Conservation (phyloP, 208 protist species). For the Leishmania guyanensis region DNA sequence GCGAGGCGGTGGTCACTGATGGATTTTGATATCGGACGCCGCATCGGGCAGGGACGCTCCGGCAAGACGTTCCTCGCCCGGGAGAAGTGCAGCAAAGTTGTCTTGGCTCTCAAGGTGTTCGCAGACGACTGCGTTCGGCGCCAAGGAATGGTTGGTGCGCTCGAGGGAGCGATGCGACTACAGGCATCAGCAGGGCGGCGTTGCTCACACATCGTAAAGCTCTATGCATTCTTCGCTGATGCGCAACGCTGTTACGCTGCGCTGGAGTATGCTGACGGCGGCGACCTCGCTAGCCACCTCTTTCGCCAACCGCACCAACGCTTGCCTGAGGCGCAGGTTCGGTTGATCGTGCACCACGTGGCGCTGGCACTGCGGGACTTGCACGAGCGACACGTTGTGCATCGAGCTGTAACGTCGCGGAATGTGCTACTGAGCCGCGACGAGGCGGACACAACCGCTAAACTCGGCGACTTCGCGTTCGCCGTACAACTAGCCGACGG, state of each 20-base stretch:
- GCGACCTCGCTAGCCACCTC: slow-evolving; percentile 73
- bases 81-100: slow-evolving; percentile 43
- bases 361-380: slow-evolving; percentile 47
- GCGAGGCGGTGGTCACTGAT: slow-evolving; percentile 36
- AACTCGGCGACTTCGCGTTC: slow-evolving; percentile 98
- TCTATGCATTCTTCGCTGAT: slow-evolving; percentile 98
- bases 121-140: slow-evolving; percentile 26
- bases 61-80: slow-evolving; percentile 55
- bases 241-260: slow-evolving; percentile 94
- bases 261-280: slow-evolving; percentile 95
- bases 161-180: slow-evolving; percentile 96
- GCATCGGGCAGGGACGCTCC: slow-evolving; percentile 40
- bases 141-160: neutral
- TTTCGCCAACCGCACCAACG: slow-evolving; percentile 1
- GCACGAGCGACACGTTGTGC: slow-evolving; percentile 67
- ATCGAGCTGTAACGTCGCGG: slow-evolving; percentile 79
- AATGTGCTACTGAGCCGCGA: slow-evolving; percentile 66
- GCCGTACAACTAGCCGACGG: slow-evolving; percentile 27
- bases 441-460: slow-evolving; percentile 44
- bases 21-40: slow-evolving; percentile 61
- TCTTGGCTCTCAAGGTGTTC: slow-evolving; percentile 63
- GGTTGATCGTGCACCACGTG: slow-evolving; percentile 37
- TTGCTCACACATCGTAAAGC: slow-evolving; percentile 94
- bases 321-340: slow-evolving; percentile 37
- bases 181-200: slow-evolving; percentile 87